Base-by-base conservation (phyloP, 2,329 filamentous ascomycete species). In the Coccinonectria pachysandricola region DNA sequence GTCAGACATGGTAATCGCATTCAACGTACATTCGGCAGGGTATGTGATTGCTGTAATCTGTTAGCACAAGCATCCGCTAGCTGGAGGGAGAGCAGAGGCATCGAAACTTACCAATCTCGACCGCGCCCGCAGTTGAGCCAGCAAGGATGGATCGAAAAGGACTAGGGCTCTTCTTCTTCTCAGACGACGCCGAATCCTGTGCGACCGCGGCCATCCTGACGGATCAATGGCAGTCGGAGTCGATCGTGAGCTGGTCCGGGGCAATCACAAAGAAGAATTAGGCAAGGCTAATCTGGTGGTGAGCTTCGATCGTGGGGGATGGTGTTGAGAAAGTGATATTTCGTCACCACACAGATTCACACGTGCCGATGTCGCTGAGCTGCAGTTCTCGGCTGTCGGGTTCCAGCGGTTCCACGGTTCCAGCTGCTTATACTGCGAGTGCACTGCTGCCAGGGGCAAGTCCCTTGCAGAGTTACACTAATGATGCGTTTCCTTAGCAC, bases 61-160 rank as follows among this genome's bases (percentile, higher is more conserved):
- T 8, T 11, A 9, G 18, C 19, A 8, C 19, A n/a, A n/a, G n/a
- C n/a, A n/a, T n/a, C n/a, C n/a, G n/a, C n/a, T n/a, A n/a, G n/a
- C n/a, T 24, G 26, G 13, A 16, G 19, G 18, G 12, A 7, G 15
- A 7, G 12, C 21, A 18, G 7, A 18, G 11, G n/a, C 6, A 11
- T 17, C 26, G 26, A 12, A 15, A 44, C 60, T 43, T 64, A 87
- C 82, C 75, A 54, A 96, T 96, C 61, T 98, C 88, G 40, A 96
- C 72, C 28, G 87, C 91, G 48, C 91, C 91, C 28, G 88, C 91
- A n/a, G 81, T 82, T 30, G 85, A 84, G 37, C 91, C 91, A 30
- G 91, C 91, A 45, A 96, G 66, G 45, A 96, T 83, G 33, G 86
- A 94, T 43, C 91, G 82, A 52, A 94, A 58, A 24, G 82, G 73